These are phyloP conservation scores for Amanita pseudoporphyria DNA, from an alignment of 768 basidiomycete genomes.

Conservation along the genomic window DNA sequence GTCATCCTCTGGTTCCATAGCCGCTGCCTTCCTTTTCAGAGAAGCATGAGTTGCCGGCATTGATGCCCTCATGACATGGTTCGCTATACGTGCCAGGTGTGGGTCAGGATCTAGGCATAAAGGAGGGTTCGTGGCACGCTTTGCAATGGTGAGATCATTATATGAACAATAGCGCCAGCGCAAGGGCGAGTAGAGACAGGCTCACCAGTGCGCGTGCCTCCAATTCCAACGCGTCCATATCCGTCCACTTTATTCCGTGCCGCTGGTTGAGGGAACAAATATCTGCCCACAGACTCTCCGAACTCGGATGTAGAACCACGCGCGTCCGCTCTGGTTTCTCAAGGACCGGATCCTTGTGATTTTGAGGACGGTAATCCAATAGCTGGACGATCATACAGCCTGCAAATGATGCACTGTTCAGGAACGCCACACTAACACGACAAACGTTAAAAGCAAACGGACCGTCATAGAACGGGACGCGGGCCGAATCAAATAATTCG, in stretches of 20 bases:
- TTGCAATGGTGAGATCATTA: conserved; percentile 8
- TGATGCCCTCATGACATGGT: conserved; percentile 63
- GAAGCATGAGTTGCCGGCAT: conserved; percentile 65
- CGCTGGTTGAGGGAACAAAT: conserved; percentile 61
- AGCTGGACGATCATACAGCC: conserved; percentile 84
- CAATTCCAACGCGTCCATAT: conserved; percentile 60
- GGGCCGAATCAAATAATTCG: conserved; percentile 65
- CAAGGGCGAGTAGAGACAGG: conserved; percentile 7
- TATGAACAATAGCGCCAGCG: not conserved
- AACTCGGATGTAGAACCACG: conserved; percentile 67
- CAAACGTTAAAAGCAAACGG: conserved; percentile 13
- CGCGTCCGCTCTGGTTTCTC: conserved; percentile 56
- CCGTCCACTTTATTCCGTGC: conserved; percentile 51
- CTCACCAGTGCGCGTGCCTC: conserved; percentile 69
- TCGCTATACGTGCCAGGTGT: conserved; percentile 65
- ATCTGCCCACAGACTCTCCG: conserved; percentile 74
- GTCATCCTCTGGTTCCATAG: conserved; percentile 64
- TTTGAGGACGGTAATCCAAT: conserved; percentile 61
- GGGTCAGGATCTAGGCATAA: conserved; percentile 77
- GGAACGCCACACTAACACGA: not conserved
- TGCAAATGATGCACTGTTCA: conserved; percentile 17
- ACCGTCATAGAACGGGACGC: conserved; percentile 82
- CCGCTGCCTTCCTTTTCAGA: conserved; percentile 67
- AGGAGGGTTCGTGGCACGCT: conserved; percentile 70
- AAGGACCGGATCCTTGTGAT: conserved; percentile 43